Evolutionary conservation across 2,329 filamentous ascomycete genomes (phyloP).

Genomic region (Cyphellophora europaea): DNA sequence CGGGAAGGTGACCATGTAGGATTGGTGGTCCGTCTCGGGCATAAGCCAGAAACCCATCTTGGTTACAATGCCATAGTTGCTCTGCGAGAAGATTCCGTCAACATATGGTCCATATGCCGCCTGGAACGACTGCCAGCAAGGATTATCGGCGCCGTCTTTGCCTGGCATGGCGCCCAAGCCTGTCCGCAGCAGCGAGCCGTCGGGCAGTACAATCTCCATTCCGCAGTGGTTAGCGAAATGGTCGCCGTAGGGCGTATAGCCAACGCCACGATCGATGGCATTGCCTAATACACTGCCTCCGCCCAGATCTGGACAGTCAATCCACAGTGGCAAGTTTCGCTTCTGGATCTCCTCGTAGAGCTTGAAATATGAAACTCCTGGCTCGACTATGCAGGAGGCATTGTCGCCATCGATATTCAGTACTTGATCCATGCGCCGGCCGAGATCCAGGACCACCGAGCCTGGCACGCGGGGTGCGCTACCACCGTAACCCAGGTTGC

Average conservation of each 20-base stretch:
- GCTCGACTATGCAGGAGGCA: constrained; percentile 27
- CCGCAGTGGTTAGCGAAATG: constrained; percentile 38
- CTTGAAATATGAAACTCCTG: constrained; percentile 38
- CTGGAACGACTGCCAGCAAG: constrained; percentile 21
- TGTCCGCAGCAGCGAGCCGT: constrained; percentile 28
- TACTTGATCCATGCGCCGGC: constrained; percentile 26
- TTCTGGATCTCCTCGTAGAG: constrained; percentile 34
- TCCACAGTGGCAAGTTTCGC: constrained; percentile 33
- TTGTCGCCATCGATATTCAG: constrained; percentile 24
- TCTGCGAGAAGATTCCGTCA: constrained; percentile 24
- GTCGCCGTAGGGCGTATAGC: constrained; percentile 32
- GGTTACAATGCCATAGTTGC: constrained; percentile 24
- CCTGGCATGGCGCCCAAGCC: constrained; percentile 29
- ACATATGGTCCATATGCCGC: constrained; percentile 27
- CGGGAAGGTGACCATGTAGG: constrained; percentile 32
- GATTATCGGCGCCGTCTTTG: constrained; percentile 18
- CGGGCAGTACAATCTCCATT: constrained; percentile 34
- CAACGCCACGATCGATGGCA: constrained; percentile 36
- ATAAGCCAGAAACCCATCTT: constrained; percentile 19
- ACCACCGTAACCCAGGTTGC: constrained; percentile 42
- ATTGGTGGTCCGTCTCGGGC: constrained; percentile 26
- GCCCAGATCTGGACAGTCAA: constrained; percentile 39
- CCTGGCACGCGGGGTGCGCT: constrained; percentile 36
- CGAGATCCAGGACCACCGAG: constrained; percentile 37
- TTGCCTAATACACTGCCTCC: constrained; percentile 44